A percentile compares a stretch with the other conserved stretches of the same genome.
These are phyloP conservation scores for Teunomyces stri DNA, from an alignment of 805 yeast genomes.

Conservation along the genomic window DNA sequence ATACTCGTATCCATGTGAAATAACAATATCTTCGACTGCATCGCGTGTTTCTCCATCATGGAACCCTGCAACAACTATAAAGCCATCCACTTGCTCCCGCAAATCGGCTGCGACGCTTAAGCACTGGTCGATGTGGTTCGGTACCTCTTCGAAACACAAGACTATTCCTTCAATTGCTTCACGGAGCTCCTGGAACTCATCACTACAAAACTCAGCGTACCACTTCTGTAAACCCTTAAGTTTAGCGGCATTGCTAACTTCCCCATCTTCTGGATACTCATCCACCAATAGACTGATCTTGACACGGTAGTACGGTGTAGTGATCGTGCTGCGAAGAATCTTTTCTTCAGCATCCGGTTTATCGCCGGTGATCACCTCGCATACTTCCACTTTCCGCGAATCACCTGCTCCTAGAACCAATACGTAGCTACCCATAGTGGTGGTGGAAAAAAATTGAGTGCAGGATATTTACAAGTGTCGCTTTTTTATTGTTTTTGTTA, in stretches of 20 bases:
- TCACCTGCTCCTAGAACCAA: conserved; percentile 45
- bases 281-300: conserved; percentile 33
- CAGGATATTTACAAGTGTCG: neutral
- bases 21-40: conserved; percentile 39
- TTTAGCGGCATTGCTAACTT: conserved; percentile 6
- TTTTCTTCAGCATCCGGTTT: neutral
- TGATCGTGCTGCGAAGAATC: conserved; percentile 22
- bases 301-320: conserved; percentile 32
- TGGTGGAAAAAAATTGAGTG: neutral
- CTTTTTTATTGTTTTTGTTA: neutral
- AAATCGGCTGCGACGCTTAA: conserved; percentile 14
- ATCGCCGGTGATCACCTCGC: conserved; percentile 9
- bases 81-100: conserved; percentile 20
- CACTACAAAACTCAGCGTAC: conserved; percentile 36
- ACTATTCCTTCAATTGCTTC: conserved; percentile 47
- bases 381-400: conserved; percentile 37
- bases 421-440: conserved; percentile 32
- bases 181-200: conserved; percentile 42
- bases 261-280: conserved; percentile 28
- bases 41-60: conserved; percentile 8
- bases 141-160: conserved; percentile 34
- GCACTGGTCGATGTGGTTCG: conserved; percentile 7
- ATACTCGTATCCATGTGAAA: conserved; percentile 43
- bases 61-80: conserved; percentile 32
- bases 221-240: conserved; percentile 29